A percentile compares a stretch with the other conserved stretches of the same genome.
Evolutionary conservation across 2,329 filamentous ascomycete genomes (phyloP).

Genomic region (Xylariaceae sp.): DNA sequence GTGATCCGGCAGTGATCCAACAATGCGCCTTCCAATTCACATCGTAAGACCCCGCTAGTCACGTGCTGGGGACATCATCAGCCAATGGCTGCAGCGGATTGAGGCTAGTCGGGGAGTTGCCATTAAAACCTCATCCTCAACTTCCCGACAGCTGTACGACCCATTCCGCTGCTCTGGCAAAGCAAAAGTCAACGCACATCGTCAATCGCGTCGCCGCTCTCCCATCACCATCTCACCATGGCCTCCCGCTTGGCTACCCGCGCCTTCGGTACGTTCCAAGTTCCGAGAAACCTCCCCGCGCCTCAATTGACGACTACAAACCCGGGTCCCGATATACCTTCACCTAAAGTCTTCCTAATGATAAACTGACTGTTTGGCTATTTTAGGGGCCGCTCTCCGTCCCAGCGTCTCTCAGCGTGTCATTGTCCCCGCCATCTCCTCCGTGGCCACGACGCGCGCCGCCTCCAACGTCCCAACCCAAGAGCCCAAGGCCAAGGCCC

Average conservation of each 20-base stretch:
- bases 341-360: too few relatives aligned
- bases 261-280: slow-evolving; percentile 74
- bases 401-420: slow-evolving; percentile 65
- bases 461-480: slow-evolving; percentile 75
- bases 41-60: slow-evolving; percentile 19
- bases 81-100: slow-evolving; percentile 23
- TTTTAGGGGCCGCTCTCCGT: slow-evolving; percentile 81
- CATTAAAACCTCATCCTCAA: slow-evolving; percentile 35
- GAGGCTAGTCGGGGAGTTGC: slow-evolving; percentile 18
- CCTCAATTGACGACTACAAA: slow-evolving; percentile 1
- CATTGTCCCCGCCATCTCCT: slow-evolving; percentile 30
- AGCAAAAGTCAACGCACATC: slow-evolving; percentile 36
- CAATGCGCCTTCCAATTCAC: slow-evolving; percentile 1
- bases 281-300: neutral
- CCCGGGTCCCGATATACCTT: neutral
- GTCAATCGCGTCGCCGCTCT: slow-evolving; percentile 36
- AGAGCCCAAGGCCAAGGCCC: slow-evolving; percentile 94
- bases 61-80: slow-evolving; percentile 16
- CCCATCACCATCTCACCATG: slow-evolving; percentile 56
- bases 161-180: slow-evolving; percentile 29
- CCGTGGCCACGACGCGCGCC: slow-evolving; percentile 63
- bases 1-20: slow-evolving; percentile 1
- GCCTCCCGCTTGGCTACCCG: slow-evolving; percentile 95
- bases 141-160: slow-evolving; percentile 20
- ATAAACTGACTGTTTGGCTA: slow-evolving; percentile 16